Percentiles rank a stretch among this genome's conserved stretches.
These are phyloP conservation scores for Colletotrichum acutatum DNA, from an alignment of 2,329 filamentous ascomycete species.

Conservation along the genomic window DNA sequence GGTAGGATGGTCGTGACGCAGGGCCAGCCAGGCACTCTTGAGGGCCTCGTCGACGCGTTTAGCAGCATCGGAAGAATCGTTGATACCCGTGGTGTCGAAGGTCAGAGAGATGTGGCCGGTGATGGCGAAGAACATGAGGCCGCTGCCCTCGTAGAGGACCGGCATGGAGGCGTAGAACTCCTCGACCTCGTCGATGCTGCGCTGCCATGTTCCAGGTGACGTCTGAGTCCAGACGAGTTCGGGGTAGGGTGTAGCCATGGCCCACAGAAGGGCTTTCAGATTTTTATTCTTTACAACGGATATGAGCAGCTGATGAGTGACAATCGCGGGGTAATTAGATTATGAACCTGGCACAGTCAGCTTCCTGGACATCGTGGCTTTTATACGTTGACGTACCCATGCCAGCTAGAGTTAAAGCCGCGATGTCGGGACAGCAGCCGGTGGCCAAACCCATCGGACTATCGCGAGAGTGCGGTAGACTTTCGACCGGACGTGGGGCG, in stretches of 20 bases:
- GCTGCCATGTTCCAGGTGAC: constrained; percentile 44
- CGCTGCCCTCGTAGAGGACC: constrained; percentile 47
- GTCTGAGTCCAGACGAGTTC: constrained; percentile 41
- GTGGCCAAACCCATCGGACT: not conserved
- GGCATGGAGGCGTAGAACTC: constrained; percentile 51
- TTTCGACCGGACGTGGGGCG: not conserved
- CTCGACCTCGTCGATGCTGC: constrained; percentile 54
- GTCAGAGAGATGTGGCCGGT: constrained; percentile 49
- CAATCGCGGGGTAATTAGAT: not conserved
- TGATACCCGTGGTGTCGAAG: constrained; percentile 26
- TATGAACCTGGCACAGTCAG: not conserved
- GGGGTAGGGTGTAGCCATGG: constrained; percentile 12
- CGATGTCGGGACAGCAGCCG: not conserved
- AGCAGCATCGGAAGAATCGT: constrained; percentile 9
- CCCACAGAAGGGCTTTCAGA: too few relatives aligned
- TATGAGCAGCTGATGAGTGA: not conserved
- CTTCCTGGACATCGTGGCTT: not conserved
- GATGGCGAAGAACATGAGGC: constrained; percentile 54
- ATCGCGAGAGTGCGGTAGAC: not conserved
- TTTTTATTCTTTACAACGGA: too few relatives aligned
- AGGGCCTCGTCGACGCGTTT: constrained; percentile 43
- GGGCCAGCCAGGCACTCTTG: constrained; percentile 45
- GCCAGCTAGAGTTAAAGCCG: not conserved
- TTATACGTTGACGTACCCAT: not conserved
- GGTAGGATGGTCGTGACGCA: constrained; percentile 47